phyloP scores from a whole-genome alignment of 108 stramenopile genomes.

The Nannochloropsis salina region DNA sequence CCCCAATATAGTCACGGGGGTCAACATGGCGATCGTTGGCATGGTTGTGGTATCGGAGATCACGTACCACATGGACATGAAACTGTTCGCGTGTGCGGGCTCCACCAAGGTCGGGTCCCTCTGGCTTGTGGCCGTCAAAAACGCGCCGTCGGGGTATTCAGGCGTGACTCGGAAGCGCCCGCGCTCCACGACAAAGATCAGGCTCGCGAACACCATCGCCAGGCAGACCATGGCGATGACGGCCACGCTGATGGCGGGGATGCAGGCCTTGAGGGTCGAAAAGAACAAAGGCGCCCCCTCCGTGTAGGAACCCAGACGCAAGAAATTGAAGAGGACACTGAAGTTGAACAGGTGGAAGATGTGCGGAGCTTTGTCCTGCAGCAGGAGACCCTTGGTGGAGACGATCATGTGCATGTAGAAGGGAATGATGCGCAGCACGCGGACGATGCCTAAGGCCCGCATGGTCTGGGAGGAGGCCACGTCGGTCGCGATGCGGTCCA shows the following conservation, averaged over 20 bases:
- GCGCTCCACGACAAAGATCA: not conserved
- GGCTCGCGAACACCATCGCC: not conserved
- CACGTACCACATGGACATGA: constrained; percentile 12
- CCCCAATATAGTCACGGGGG: not conserved
- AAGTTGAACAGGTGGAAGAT: not conserved
- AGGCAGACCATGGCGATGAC: not conserved
- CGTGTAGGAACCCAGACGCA: not conserved
- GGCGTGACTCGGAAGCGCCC: not conserved
- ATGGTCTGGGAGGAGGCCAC: not conserved
- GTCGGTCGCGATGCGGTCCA: not conserved
- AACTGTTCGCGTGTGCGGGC: not conserved
- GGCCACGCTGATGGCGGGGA: not conserved
- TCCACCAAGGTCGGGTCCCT: not conserved
- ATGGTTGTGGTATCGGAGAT: not conserved
- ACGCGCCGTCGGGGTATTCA: not conserved
- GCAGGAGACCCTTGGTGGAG: not conserved
- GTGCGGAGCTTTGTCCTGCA: not conserved
- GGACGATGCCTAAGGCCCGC: not conserved
- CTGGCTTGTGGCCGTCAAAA: not conserved
- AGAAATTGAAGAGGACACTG: not conserved
- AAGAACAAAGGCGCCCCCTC: not conserved
- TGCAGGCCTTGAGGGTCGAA: not conserved
- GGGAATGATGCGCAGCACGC: not conserved
- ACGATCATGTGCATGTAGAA: constrained; percentile 18
- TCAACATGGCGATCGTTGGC: not conserved